Evolutionary conservation across 2,329 filamentous ascomycete genomes (phyloP), one percentile per base, ranked within the genome.

Genomic region (Colletotrichum higginsianum): DNA sequence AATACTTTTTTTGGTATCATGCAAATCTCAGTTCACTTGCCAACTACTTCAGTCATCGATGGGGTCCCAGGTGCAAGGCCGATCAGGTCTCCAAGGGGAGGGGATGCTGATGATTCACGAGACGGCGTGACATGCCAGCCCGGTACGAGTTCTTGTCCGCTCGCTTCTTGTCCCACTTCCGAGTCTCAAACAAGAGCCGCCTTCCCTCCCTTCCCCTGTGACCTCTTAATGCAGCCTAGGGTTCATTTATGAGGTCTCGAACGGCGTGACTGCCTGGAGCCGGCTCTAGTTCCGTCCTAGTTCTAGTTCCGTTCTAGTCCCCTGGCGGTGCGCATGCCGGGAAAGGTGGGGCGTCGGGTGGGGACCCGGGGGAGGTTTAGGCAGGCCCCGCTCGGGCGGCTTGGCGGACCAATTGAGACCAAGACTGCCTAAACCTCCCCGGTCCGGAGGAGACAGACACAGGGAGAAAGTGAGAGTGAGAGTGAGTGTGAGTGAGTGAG

Each of bases 311-410:
- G 13, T 50, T 42, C 23, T 38, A 5, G 18, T 30, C 26, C 26
- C 26, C 3, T 26, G 26, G 26, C 26, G 26, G 16, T 18, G 9
- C 3, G 6, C 23, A 30, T 1, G 4, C 61, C 66, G 60, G 61
- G 30, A 26, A 50, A 64, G 38, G 16, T 47, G 66, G 21, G 50
- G 23, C 42, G 8, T 9, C 30, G 30, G 30, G 5, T 30, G 15
- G 57, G 46, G 42, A 50, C 66, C 30, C 21, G 55, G 50, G 30
- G 44, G 21, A 49, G 13, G 21, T 67, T 66, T 53, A 49, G 67
- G 67, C 67, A 66, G 53, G 2, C 38, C 2, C 53, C 16, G 47
- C 38, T 18, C 3, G 16, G 0, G 55, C 49, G 42, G 55, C 46
- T 18, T 18, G 21, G 5, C 13, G 3, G 0, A 50, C 55, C 47